A percentile compares a stretch with the other conserved stretches of the same genome.
Conservation (phyloP, 441 rosid genomes). For the Viola pubescens region DNA sequence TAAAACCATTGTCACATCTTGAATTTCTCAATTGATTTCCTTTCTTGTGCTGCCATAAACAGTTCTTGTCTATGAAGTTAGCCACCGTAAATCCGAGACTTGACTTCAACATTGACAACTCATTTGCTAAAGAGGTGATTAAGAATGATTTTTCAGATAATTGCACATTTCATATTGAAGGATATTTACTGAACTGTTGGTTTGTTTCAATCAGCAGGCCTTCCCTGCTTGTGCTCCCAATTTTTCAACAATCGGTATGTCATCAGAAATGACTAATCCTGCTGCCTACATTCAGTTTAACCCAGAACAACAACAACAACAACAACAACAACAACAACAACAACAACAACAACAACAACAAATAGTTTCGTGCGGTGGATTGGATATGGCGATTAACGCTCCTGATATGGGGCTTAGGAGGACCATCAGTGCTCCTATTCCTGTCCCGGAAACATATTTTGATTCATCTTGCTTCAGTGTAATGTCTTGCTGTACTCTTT, state of each 20-base stretch:
- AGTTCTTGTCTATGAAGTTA: slow-evolving; percentile 73
- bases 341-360: slow-evolving; percentile 33
- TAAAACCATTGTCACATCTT: not conserved
- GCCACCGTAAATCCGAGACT: slow-evolving; percentile 57
- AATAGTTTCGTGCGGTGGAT: slow-evolving; percentile 32
- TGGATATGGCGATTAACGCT: slow-evolving; percentile 36
- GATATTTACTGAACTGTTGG: not conserved
- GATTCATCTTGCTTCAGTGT: slow-evolving; percentile 47
- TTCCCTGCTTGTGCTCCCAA: slow-evolving; percentile 34
- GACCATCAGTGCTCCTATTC: slow-evolving; percentile 38
- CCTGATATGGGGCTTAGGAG: slow-evolving; percentile 37
- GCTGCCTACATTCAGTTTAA: slow-evolving; percentile 40
- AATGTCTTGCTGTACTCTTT: slow-evolving; percentile 16
- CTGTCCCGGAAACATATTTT: slow-evolving; percentile 37
- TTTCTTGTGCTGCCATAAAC: slow-evolving; percentile 5
- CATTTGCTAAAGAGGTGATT: slow-evolving; percentile 46
- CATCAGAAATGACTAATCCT: slow-evolving; percentile 46
- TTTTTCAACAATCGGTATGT: slow-evolving; percentile 42
- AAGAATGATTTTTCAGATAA: not conserved
- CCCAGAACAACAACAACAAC: slow-evolving; percentile 43
- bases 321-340: slow-evolving; percentile 46
- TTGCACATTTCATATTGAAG: not conserved
- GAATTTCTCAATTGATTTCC: not conserved
- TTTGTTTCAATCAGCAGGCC: slow-evolving; percentile 27
- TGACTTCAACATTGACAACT: slow-evolving; percentile 40